A percentile compares a stretch with the other conserved stretches of the same genome.
Evolutionary conservation across 2,329 filamentous ascomycete species (phyloP).

Genomic region (Colletotrichum sp.): DNA sequence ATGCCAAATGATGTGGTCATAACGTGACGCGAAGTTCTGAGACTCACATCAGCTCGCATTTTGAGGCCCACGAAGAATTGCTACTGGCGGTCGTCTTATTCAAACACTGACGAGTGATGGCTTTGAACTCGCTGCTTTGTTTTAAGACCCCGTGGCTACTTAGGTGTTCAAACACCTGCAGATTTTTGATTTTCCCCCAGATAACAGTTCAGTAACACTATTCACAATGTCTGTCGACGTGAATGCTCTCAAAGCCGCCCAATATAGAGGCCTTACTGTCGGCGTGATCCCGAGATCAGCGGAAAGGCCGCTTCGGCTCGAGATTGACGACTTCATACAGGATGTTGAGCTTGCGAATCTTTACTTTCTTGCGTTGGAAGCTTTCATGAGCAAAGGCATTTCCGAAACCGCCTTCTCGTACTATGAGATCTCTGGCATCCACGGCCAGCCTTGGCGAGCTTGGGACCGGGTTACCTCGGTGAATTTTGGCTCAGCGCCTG

Average conservation of each 20-base stretch:
- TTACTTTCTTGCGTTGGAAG: conserved; percentile 1
- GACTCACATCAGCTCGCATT: background rate
- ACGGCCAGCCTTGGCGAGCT: background rate
- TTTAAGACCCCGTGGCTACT: background rate
- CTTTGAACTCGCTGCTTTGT: background rate
- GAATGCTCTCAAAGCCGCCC: background rate
- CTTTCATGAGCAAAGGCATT: background rate
- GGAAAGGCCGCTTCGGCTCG: background rate
- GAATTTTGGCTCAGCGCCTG: background rate
- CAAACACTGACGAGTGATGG: background rate
- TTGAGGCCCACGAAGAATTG: background rate
- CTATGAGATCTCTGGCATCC: background rate
- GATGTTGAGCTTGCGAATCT: conserved; percentile 1
- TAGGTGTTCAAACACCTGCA: background rate
- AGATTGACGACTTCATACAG: conserved; percentile 6
- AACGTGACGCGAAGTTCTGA: background rate
- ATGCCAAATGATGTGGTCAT: background rate
- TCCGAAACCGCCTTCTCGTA: background rate
- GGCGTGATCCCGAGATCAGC: background rate
- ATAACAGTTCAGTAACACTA: background rate
- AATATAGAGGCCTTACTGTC: background rate
- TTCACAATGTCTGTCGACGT: background rate
- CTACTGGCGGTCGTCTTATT: background rate
- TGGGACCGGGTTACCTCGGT: background rate
- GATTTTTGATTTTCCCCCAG: background rate